These are phyloP conservation scores for Talinum fruticosum DNA, from an alignment of 148 eudicot species.

Conservation along the genomic window DNA sequence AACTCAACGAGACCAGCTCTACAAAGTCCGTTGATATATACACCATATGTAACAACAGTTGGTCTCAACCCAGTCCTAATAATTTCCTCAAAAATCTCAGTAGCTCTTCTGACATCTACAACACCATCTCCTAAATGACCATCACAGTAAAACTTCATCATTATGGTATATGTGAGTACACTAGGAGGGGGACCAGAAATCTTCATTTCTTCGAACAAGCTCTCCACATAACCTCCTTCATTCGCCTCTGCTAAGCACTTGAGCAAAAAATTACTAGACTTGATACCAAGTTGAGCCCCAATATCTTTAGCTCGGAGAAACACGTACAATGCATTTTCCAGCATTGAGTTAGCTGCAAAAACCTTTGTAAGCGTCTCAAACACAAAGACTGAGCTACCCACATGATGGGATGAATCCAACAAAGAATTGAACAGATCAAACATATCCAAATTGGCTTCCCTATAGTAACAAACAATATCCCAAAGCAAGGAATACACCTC, in stretches of 20 bases:
- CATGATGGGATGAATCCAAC: conserved; percentile 28
- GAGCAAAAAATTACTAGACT: conserved; percentile 56
- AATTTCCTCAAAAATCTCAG: conserved; percentile 40
- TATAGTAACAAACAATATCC: conserved; percentile 34
- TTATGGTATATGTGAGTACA: conserved; percentile 44
- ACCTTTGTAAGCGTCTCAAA: conserved; percentile 42
- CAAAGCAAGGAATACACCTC: conserved; percentile 41
- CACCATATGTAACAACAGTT: conserved; percentile 39
- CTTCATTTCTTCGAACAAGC: conserved; percentile 44
- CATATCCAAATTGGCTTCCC: conserved; percentile 26
- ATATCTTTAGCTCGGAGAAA: conserved; percentile 27
- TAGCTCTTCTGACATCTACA: conserved; percentile 28
- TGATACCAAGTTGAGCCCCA: conserved; percentile 32
- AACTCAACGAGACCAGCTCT: conserved; percentile 30
- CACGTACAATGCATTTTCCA: conserved; percentile 40
- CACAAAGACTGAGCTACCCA: conserved; percentile 17
- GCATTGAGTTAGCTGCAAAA: conserved; percentile 39
- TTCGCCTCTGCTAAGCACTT: conserved; percentile 43
- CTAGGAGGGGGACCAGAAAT: conserved; percentile 45
- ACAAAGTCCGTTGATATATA: conserved; percentile 44
- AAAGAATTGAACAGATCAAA: conserved; percentile 24
- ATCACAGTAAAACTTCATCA: conserved; percentile 40
- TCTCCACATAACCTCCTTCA: conserved; percentile 21
- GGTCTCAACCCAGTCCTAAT: conserved; percentile 33
- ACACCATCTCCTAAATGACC: conserved; percentile 8